Percentiles rank a stretch among this genome's conserved stretches.
Evolutionary conservation across 2,329 filamentous ascomycete genomes (phyloP).

Genomic region (Sporothrix inflata): DNA sequence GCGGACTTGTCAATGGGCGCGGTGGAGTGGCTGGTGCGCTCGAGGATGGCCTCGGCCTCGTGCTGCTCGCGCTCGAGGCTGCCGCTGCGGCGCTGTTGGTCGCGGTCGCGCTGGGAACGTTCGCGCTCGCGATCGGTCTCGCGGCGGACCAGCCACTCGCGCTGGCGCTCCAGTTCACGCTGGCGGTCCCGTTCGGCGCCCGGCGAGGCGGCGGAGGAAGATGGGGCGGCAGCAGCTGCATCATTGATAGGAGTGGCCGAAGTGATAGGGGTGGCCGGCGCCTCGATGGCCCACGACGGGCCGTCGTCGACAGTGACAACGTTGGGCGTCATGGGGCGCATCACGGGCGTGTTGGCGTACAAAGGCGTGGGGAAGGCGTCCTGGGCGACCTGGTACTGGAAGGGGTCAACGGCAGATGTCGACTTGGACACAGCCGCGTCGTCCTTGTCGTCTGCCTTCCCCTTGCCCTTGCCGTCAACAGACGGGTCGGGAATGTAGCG

Average conservation of each 20-base stretch:
- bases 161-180: constrained; percentile 12
- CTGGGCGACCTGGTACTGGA: constrained; percentile 60
- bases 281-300: constrained; percentile 33
- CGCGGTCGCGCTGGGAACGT: background rate
- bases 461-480: constrained; percentile 35
- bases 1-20: constrained; percentile 51
- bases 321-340: constrained; percentile 47
- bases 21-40: constrained; percentile 53
- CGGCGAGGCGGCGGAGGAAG: background rate
- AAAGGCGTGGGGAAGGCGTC: constrained; percentile 55
- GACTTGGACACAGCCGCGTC: background rate
- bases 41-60: constrained; percentile 49
- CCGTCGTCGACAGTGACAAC: constrained; percentile 34
- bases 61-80: constrained; percentile 56
- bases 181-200: constrained; percentile 11
- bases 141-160: background rate
- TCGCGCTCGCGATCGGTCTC: background rate
- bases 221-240: background rate
- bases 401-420: constrained; percentile 52
- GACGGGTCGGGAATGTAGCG: constrained; percentile 34
- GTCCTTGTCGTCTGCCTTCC: background rate
- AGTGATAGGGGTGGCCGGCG: constrained; percentile 40
- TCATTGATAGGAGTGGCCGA: background rate
- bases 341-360: constrained; percentile 41
- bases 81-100: constrained; percentile 35